Base-by-base conservation (phyloP, 305 asterid species). In the Ilex paraguariensis region DNA sequence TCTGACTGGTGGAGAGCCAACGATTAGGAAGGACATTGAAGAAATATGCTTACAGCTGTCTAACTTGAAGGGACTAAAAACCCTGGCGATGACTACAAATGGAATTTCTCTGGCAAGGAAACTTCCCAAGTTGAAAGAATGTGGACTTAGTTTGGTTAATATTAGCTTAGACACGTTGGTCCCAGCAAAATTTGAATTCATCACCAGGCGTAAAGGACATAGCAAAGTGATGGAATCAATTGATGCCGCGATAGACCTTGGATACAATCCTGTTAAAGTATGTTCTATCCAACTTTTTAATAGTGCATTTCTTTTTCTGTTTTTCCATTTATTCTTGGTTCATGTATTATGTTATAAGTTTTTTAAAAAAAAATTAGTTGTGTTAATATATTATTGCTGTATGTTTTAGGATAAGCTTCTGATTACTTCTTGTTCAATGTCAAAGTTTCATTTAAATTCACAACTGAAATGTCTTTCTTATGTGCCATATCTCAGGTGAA, bases 1-100 rank as follows among this genome's bases (percentile, higher is more conserved):
- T 54, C 82, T 93, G 69, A 93, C 98, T 71, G 97, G 98, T 54
- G 98, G 98, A 57, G 98, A 93, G 71, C 97, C 97, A 10, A 77
- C 92, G 16, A 58, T 90, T 70, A 77, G 95, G 75, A 93, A 86
- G 76, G 97, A 90, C 65, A 77, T 93, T 49, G 99, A 87, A 67
- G 96, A 90, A 56, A 78, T 90, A 64, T 93, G 99, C 83, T 79
- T 64, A 11, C 80, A 70, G 61, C 66, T 93, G 56, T 87, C 99
- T 17, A 83, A 68, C 48, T 73, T 92, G 66, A 79, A 69, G 64
- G 96, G 98, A 54, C 75, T 89, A 13, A 89, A 82, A 70, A 79
- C 92, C 21, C 81, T 93, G 75, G 95, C 95, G 31, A 84, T 93
- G 80, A 93, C 99, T 45, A 93, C 97, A 15, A 93, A 93, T 73